phyloP scores from a whole-genome alignment of 768 basidiomycete genomes.

The Chlorophyllum brunneum region DNA sequence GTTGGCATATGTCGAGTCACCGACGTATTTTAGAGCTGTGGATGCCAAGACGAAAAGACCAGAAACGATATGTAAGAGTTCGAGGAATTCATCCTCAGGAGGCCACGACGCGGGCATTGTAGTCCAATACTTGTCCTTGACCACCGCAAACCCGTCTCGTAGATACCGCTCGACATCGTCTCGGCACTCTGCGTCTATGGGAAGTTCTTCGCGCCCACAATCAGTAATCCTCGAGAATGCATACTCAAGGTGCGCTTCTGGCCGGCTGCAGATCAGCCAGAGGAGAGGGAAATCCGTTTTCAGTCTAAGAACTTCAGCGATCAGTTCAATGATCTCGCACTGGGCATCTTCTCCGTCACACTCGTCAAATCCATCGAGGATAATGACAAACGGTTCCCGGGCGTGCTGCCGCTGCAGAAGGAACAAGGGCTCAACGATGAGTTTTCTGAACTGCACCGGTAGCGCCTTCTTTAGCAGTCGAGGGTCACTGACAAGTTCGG shows the following conservation, averaged over 20 bases:
- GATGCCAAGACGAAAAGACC: conserved; percentile 8
- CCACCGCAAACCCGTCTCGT: not conserved
- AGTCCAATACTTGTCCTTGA: not conserved
- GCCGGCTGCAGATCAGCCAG: conserved; percentile 1
- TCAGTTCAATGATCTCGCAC: not conserved
- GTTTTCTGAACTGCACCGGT: not conserved
- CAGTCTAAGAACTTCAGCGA: not conserved
- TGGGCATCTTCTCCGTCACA: conserved; percentile 3
- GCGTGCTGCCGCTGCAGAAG: not conserved
- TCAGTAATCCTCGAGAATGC: not conserved
- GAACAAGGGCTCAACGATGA: conserved; percentile 5
- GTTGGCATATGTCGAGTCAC: not conserved
- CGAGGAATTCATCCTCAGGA: not conserved
- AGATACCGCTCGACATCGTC: not conserved
- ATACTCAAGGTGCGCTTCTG: not conserved
- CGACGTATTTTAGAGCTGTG: not conserved
- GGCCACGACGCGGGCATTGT: not conserved
- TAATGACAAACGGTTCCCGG: not conserved
- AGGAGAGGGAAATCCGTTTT: not conserved
- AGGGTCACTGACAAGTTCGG: not conserved
- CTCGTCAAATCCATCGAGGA: conserved; percentile 12
- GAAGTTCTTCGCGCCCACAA: not conserved
- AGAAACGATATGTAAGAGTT: not conserved
- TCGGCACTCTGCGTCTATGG: not conserved
- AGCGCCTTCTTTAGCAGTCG: not conserved